Percentiles rank a stretch among this genome's conserved stretches.
These are phyloP conservation scores for Botrytis elliptica DNA, from an alignment of 2,329 filamentous ascomycete species.

Conservation along the genomic window DNA sequence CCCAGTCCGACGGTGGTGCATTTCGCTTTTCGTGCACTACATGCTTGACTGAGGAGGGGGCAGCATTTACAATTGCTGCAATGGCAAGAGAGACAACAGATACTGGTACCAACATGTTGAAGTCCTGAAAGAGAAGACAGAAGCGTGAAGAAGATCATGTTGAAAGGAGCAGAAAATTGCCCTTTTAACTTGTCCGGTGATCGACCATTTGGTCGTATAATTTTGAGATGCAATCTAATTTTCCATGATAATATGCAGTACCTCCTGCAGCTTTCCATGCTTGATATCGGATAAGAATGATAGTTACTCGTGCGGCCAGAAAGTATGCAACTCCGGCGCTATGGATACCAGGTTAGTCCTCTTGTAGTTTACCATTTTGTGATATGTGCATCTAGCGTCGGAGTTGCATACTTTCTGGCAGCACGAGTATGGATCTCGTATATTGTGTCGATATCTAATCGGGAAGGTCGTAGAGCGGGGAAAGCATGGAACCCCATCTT, in stretches of 20 bases:
- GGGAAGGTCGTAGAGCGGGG: constrained; percentile 15
- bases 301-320: not conserved
- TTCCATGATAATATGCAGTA: constrained; percentile 2
- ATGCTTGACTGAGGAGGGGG: constrained; percentile 22
- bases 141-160: not conserved
- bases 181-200: constrained; percentile 8
- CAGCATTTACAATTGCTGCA: constrained; percentile 23
- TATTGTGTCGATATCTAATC: not conserved
- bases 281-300: constrained; percentile 4
- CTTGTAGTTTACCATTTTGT: no score
- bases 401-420: no score
- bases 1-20: constrained; percentile 25
- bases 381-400: no score
- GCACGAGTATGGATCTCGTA: not conserved
- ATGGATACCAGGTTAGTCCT: no score
- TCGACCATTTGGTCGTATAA: not conserved
- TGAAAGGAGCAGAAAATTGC: not conserved
- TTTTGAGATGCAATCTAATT: not conserved
- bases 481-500: not conserved
- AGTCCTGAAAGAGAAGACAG: not conserved
- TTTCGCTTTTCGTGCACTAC: constrained; percentile 29
- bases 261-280: constrained; percentile 3
- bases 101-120: constrained; percentile 22
- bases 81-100: constrained; percentile 21
- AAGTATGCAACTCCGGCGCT: no score